A percentile compares a stretch with the other conserved stretches of the same genome.
These are phyloP conservation scores for Inga leiocalycina DNA, from an alignment of 306 rosid species.

Conservation along the genomic window DNA sequence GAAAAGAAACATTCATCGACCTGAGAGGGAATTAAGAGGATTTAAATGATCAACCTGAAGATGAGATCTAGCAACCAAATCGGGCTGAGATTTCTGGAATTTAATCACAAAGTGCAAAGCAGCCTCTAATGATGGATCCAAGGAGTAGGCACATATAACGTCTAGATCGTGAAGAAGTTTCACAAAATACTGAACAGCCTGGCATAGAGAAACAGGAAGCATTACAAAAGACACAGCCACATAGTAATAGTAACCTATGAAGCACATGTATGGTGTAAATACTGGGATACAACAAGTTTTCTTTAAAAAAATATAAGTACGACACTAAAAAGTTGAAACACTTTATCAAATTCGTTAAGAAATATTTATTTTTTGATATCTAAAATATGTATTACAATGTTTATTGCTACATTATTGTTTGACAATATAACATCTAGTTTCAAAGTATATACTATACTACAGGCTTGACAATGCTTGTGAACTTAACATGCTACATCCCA, in stretches of 20 bases:
- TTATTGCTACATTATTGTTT: background rate
- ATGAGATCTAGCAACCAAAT: constrained; percentile 94
- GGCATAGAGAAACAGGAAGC: constrained; percentile 41
- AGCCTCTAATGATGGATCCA: constrained; percentile 75
- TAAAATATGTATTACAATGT: background rate
- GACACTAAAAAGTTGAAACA: background rate
- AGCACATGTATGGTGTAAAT: background rate
- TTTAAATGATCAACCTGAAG: constrained; percentile 71
- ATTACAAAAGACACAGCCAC: constrained; percentile 25
- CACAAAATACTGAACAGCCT: constrained; percentile 85
- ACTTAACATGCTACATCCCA: background rate
- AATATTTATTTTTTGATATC: background rate
- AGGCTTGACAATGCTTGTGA: background rate
- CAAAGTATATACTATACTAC: background rate
- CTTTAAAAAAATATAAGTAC: background rate
- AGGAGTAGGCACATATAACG: constrained; percentile 66
- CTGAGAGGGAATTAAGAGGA: constrained; percentile 16
- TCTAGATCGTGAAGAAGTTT: constrained; percentile 87
- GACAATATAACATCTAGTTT: background rate
- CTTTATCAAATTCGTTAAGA: background rate
- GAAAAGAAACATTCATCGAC: constrained; percentile 7
- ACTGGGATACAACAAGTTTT: background rate
- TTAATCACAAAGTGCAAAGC: constrained; percentile 81
- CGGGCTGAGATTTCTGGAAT: constrained; percentile 88
- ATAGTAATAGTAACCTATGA: constrained; percentile 8